Evolutionary conservation across 805 yeast genomes (phyloP), one percentile per base, ranked within the genome.

Genomic region (Saccharomycopsis vini): DNA sequence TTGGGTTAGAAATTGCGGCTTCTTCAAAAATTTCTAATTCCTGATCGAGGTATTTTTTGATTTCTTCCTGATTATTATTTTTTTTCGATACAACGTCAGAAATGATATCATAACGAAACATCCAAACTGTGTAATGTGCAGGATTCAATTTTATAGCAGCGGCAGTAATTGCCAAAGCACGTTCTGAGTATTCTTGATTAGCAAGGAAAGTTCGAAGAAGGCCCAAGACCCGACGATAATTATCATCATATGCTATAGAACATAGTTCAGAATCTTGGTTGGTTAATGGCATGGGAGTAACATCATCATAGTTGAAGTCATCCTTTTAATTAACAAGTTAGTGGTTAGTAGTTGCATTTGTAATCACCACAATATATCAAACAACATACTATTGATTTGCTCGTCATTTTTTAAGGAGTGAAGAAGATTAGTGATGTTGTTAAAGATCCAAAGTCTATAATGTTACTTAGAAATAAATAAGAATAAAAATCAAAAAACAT

Each of bases 61-160:
- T 33, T 6, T 39, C 19, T 16, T 29, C 38, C 15, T 37, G 43
- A 6, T 36, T 41, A 0, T 42, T 50, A 16, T 41, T 50, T 22
- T 62, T 67, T 21, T 60, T 57, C 12, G 6, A 6, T 18, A 30
- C 33, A 19, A 46, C 10, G 31, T 30, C 79, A 49, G 56, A 53
- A 20, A 81, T 54, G 20, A 78, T 79, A 34, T 73, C 65, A 46
- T 61, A 77, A 22, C 90, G 61, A 60, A 77, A 84, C 39, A 72
- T 72, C 97, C 97, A 92, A 1, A 81, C 81, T 0, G 96, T 81
- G 58, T 92, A 92, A 60, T 90, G 95, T 0, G 97, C 95, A 0
- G 97, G 88, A 31, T 85, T 80, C 44, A 72, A 55, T 12, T 64
- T 72, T 40, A 92, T 80, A 2, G 82, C 81, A 21, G 62, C 60